Percentiles rank a stretch among this genome's conserved stretches.
These are phyloP conservation scores for Lasiosphaeriaceae sp. DNA, from an alignment of 495 filamentous ascomycete species.

Conservation along the genomic window DNA sequence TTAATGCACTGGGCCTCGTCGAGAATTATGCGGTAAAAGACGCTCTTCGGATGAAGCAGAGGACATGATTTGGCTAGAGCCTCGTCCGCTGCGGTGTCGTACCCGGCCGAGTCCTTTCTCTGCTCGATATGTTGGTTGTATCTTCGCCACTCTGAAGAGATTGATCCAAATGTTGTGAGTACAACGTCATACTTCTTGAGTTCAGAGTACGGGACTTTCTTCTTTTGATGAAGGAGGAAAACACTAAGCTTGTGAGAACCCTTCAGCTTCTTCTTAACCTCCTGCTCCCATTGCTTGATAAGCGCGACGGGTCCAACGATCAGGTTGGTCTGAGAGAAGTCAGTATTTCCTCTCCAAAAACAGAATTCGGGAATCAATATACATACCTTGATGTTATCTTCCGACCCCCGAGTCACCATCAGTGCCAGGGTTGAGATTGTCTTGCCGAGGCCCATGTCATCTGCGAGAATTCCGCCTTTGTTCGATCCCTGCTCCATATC, in stretches of 20 bases:
- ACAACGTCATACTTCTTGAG: constrained; percentile 75
- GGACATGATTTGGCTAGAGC: constrained; percentile 43
- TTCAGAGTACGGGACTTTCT: constrained; percentile 52
- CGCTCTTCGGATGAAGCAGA: constrained; percentile 59
- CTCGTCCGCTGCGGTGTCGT: constrained; percentile 17
- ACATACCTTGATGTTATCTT: constrained; percentile 41
- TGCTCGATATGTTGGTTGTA: constrained; percentile 18
- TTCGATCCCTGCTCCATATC: constrained; percentile 72
- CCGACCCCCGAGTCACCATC: constrained; percentile 67
- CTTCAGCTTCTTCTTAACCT: constrained; percentile 72
- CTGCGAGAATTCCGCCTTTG: constrained; percentile 81
- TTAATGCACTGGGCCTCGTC: constrained; percentile 96
- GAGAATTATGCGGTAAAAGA: constrained; percentile 82
- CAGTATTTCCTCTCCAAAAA: constrained; percentile 3
- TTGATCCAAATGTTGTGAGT: constrained; percentile 82
- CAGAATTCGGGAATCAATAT: neutral
- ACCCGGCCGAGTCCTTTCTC: constrained; percentile 8
- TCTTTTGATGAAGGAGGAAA: constrained; percentile 59
- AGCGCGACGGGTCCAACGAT: constrained; percentile 86
- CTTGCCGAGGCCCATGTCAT: constrained; percentile 96
- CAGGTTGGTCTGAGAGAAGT: constrained; percentile 61
- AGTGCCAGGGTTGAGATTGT: constrained; percentile 86
- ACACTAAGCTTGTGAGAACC: constrained; percentile 55
- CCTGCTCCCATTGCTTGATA: constrained; percentile 84
- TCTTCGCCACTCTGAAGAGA: constrained; percentile 65